Evolutionary conservation across 1,284 basidiomycete species (phyloP), one percentile per base, ranked within the genome.

Genomic region (Omphalotus olearius): DNA sequence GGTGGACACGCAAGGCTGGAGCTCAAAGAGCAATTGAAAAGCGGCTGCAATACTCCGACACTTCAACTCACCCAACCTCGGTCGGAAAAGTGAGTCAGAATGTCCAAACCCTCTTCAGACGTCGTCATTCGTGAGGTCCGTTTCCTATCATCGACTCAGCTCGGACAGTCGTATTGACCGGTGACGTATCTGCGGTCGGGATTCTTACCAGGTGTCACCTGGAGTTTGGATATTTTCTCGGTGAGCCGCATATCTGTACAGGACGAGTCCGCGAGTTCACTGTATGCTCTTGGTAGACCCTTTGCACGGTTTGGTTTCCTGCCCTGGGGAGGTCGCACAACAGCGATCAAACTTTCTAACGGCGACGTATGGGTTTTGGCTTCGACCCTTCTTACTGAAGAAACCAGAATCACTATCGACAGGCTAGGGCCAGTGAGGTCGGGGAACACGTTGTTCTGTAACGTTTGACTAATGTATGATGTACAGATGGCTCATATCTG

Each of bases 361-460:
- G 77, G 79, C 16, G 78, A 76, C 10, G 78, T 91, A 17, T 91
- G 86, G 76, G 73, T 92, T 5, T 73, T 90, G 28, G 93, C 91
- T 1, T 94, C 91, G 1, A 91, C 91, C 2, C 88, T 91, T 0
- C 70, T 93, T 49, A 82, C 85, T 44, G 69, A 76, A 4, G 84
- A 84, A 35, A 95, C 91, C 1, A 87, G 85, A 64, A 61, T 72
- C 1, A 88, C 82, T 54, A 66, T 96, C 25, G 76, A 85, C 47
- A 75, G 83, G 46, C 71, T 97, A 4, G 92, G 93, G 0, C 77
- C 83, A 33, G 91, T 96, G 26, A 85, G 85, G 80, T 87, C 56
- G 56, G 76, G 65, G 9, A 23, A 23, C 23, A 23, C 2, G 23
- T 23, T 33, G 11, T 39, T 42, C 16, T 42, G 46, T 42, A 46